Base-by-base conservation (phyloP, 108 stramenopile genomes). In the Skeletonema tropicum region DNA sequence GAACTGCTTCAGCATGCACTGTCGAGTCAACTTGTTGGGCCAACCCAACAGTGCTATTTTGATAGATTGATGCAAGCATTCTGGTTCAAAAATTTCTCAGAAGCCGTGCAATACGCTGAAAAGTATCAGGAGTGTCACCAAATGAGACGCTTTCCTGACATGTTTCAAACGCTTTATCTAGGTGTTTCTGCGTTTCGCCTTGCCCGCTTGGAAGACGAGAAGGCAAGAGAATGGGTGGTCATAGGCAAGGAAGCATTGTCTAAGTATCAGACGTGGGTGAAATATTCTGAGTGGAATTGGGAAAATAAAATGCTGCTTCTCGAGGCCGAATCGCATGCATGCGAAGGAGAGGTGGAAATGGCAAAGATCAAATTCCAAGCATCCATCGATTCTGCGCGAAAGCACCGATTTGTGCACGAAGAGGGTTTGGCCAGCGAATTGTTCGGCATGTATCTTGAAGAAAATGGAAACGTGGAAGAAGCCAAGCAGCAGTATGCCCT, bases 351-450 rank as follows among this genome's bases (percentile, higher is more conserved):
- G 6, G 4, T 60, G 12, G 59, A 60, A 29, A 60, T 29, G 0
- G 59, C 59, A 21, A 32, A 21, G 59, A 3, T 21, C 13, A 33
- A 33, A 21, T 73, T 62, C 29, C 46, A 64, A 38, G 63, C 39
- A 55, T 49, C 72, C 31, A 64, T 73, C 8, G 36, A 5, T 6
- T 73, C 62, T 30, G 72, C 72, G 9, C 45, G 21, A 30, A 36
- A 64, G 1, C 72, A 73, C 35, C 41, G 63, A 45, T 66, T 74
- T 46, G n/a, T 23, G 3, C 64, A 74, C 25, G 73, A 74, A n/a
- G 65, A 66, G 32, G 73, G 64, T 2, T 5, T 74, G 1, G 65
- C 64, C 2, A 66, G 29, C 6, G 73, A 74, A 30, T 14, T 66
- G 9, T 64, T 64, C 8, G 73, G 64, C 6, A 32, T 58, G 17